Evolutionary conservation across 1,139 yeast species (phyloP), one percentile per base, ranked within the genome.

Genomic region (Taiozyma sp.): DNA sequence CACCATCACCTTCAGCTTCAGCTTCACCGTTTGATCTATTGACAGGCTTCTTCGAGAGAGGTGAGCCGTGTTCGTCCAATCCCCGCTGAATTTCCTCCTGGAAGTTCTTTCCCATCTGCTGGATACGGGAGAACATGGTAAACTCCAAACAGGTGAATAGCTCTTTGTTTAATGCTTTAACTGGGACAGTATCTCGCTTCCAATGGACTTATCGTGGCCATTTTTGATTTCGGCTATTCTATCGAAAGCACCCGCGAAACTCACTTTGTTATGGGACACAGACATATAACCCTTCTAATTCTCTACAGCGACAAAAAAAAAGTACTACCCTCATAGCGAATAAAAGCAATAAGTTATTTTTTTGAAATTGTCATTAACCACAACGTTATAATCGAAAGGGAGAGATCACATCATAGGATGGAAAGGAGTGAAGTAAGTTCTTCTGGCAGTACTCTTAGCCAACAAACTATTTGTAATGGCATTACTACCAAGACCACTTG

Each of bases 31-130:
- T 48, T n/a, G 39, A 45, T 23, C 53, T 30, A 27, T 53, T 55
- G 7, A 58, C 36, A 28, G 65, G 65, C 22, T 66, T 70, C 14
- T 64, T 55, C 16, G 66, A 55, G 8, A 70, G 69, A 38, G 41
- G 41, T 13, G 41, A 19, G 7, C 41, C 41, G 8, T 38, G 12
- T 23, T 38, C 41, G 24, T 38, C 41, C 41, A 38, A 38, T 38
- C 41, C 41, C 48, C 64, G 62, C 12, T 68, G 73, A 49, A 81
- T 61, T 64, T 81, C 87, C 51, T 81, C 87, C 4, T 89, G 76
- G 47, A 89, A 71, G 60, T 83, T 84, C 71, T 87, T 87, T 53
- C 84, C 78, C 19, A 81, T 59, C 68, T 82, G 85, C 48, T 85
- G 72, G 57, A 82, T 67, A 60, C 79, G 79, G 54, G 83, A 79